These are phyloP conservation scores for Rhodotorula mucilaginosa DNA, from an alignment of 1,284 basidiomycete genomes.

Conservation along the genomic window DNA sequence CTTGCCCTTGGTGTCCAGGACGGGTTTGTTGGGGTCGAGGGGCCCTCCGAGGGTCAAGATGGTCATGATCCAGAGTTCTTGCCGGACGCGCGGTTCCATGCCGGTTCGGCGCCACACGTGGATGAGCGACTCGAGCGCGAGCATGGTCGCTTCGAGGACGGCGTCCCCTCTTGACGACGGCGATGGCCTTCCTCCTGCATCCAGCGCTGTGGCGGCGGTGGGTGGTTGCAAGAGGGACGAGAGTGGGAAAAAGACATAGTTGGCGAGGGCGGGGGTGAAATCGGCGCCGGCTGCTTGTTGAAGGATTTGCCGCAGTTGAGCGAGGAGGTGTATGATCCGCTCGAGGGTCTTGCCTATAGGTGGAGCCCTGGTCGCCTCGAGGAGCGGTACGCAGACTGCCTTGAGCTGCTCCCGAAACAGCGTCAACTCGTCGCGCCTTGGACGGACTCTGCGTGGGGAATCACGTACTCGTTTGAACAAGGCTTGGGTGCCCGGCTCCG, in stretches of 20 bases:
- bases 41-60: constrained; percentile 58
- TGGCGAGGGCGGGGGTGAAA: constrained; percentile 65
- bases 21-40: constrained; percentile 52
- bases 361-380: constrained; percentile 62
- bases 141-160: constrained; percentile 69
- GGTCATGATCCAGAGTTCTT: constrained; percentile 77
- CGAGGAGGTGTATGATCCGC: constrained; percentile 57
- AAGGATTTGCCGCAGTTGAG: constrained; percentile 57
- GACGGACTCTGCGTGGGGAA: too few species aligned
- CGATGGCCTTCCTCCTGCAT: too few species aligned
- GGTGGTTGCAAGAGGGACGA: constrained; percentile 76
- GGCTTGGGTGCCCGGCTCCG: background rate
- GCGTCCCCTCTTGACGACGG: constrained; percentile 65
- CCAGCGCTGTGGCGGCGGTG: constrained; percentile 50
- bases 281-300: constrained; percentile 51
- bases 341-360: constrained; percentile 55
- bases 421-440: background rate
- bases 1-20: constrained; percentile 56
- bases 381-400: constrained; percentile 69
- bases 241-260: constrained; percentile 81
- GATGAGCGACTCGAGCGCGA: constrained; percentile 61
- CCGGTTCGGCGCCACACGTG: constrained; percentile 69
- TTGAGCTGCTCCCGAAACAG: constrained; percentile 61
- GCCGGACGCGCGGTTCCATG: constrained; percentile 60
- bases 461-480: constrained; percentile 7